Evolutionary conservation across 106 monocot genomes (phyloP).

Genomic region (Dactylorhiza incarnata): DNA sequence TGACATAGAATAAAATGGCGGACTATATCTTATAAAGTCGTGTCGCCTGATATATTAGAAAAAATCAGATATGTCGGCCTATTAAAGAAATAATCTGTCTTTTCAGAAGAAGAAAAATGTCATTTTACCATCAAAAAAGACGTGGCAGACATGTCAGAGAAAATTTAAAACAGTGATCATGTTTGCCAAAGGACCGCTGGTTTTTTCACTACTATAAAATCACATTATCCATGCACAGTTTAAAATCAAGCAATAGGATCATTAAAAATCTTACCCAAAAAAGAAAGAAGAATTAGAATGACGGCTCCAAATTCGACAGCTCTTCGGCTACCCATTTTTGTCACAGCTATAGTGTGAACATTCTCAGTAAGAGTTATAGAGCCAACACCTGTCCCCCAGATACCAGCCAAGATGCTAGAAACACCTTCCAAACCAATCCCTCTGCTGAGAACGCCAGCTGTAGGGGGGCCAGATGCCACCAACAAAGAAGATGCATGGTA

Average conservation of each 20-base stretch:
- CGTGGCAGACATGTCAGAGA: too few relatives aligned
- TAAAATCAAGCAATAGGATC: conserved; percentile 9
- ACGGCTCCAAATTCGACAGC: conserved; percentile 85
- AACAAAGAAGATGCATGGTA: conserved; percentile 95
- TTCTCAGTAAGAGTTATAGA: conserved; percentile 95
- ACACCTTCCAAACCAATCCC: conserved; percentile 92
- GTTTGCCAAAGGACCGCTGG: not conserved
- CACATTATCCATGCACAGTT: not conserved
- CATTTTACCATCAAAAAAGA: too few relatives aligned
- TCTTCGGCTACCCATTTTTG: conserved; percentile 93
- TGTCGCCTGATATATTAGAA: too few relatives aligned
- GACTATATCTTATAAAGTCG: too few relatives aligned
- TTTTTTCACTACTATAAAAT: not conserved
- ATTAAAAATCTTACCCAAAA: conserved; percentile 53
- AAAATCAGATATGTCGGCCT: too few relatives aligned
- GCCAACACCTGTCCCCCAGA: conserved; percentile 93
- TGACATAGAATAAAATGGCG: too few relatives aligned
- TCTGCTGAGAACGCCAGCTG: conserved; percentile 83
- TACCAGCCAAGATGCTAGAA: conserved; percentile 65
- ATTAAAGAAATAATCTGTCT: too few relatives aligned
- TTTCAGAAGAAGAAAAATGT: too few relatives aligned
- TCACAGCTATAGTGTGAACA: conserved; percentile 95
- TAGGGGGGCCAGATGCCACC: conserved; percentile 83
- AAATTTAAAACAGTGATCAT: not conserved
- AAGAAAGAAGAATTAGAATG: conserved; percentile 70